phyloP scores from a whole-genome alignment of 116 monocot genomes.

The Trichopus zeylanicus region DNA sequence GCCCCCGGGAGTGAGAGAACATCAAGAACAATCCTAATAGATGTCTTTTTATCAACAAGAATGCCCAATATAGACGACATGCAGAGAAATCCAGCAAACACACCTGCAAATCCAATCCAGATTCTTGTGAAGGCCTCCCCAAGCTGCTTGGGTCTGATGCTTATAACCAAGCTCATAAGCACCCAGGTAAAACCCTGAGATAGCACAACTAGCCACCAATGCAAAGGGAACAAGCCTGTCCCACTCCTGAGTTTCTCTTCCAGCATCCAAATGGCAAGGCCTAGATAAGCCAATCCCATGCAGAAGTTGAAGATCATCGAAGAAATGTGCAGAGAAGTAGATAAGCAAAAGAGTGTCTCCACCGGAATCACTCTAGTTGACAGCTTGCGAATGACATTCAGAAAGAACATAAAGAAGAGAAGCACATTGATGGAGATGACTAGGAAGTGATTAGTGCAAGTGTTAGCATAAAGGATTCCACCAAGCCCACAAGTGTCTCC shows the following conservation, averaged over 20 bases:
- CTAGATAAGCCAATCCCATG: conserved; percentile 27
- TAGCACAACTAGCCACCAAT: conserved; percentile 37
- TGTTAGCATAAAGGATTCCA: conserved; percentile 15
- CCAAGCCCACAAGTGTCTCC: conserved; percentile 17
- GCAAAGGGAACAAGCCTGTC: conserved; percentile 8
- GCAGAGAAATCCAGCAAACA: conserved; percentile 31
- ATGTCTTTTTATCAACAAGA: conserved; percentile 9
- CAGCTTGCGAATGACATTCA: conserved; percentile 13
- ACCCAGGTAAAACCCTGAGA: conserved; percentile 25
- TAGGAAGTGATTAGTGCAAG: conserved; percentile 26
- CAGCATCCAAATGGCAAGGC: conserved; percentile 23
- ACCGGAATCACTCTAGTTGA: conserved; percentile 6
- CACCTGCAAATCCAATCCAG: conserved; percentile 14
- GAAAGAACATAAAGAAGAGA: conserved; percentile 16
- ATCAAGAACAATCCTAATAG: conserved; percentile 18
- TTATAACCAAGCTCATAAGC: conserved; percentile 14
- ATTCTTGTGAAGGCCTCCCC: conserved; percentile 19
- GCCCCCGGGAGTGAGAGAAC: conserved; percentile 32
- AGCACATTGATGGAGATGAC: conserved; percentile 17
- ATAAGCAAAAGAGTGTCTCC: conserved; percentile 18
- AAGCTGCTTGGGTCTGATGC: conserved; percentile 10
- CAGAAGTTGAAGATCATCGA: conserved; percentile 12
- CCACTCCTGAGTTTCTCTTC: conserved; percentile 22
- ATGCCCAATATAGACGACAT: conserved; percentile 22
- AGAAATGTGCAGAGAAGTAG: conserved; percentile 17